Conservation (phyloP, 768 basidiomycete species). For the Multifurca ochricompacta region DNA sequence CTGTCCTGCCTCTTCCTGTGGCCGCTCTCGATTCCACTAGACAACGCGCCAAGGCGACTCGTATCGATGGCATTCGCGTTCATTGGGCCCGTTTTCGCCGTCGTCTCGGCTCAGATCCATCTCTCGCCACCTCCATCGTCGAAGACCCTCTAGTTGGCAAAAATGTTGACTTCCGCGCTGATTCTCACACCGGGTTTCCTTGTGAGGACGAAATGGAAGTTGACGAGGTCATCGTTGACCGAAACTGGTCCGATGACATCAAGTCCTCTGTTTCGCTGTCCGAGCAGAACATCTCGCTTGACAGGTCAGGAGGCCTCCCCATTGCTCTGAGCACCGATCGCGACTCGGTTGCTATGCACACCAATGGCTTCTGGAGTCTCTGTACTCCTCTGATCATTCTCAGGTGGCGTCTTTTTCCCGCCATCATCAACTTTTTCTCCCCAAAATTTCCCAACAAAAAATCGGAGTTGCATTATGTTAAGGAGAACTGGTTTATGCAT, state of each 20-base stretch:
- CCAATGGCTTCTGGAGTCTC: constrained; percentile 31
- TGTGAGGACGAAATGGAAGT: constrained; percentile 38
- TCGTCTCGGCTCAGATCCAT: constrained; percentile 47
- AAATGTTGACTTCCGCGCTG: constrained; percentile 22
- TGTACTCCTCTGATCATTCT: constrained; percentile 34
- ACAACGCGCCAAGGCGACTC: constrained; percentile 33
- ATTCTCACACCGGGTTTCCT: constrained; percentile 28
- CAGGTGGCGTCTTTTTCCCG: constrained; percentile 54
- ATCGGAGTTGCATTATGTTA: constrained; percentile 41
- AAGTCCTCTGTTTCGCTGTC: constrained; percentile 46
- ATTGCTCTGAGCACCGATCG: constrained; percentile 32
- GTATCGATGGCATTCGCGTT: constrained; percentile 31
- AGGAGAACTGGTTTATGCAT: constrained; percentile 68
- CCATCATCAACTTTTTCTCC: constrained; percentile 48
- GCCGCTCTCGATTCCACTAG: constrained; percentile 18
- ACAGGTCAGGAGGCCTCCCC: constrained; percentile 41
- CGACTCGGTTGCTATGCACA: constrained; percentile 30
- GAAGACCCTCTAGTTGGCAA: constrained; percentile 25
- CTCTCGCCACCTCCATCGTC: constrained; percentile 36
- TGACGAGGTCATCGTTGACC: constrained; percentile 71
- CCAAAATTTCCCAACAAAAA: constrained; percentile 54
- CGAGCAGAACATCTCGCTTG: constrained; percentile 40
- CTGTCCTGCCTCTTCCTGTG: constrained; percentile 14
- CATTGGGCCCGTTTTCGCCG: constrained; percentile 47
- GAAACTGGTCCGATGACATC: constrained; percentile 55